Evolutionary conservation across 306 rosid genomes (phyloP).

Genomic region (Geum urbanum): DNA sequence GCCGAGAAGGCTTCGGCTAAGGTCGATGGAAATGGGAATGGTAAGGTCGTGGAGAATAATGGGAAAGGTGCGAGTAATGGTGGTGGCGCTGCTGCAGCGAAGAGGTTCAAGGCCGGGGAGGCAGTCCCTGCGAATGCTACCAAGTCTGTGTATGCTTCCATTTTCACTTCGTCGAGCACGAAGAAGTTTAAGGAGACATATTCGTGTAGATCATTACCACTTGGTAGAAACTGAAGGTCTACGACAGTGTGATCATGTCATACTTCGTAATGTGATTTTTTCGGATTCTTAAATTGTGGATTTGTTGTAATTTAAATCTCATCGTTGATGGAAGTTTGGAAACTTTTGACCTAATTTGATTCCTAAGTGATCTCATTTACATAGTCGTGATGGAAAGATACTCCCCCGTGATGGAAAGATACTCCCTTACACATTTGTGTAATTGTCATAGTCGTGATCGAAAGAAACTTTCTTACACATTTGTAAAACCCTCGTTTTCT

Average conservation of each 20-base stretch:
- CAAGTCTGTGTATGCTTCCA: slow-evolving; percentile 78
- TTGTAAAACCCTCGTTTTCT: slow-evolving; percentile 11
- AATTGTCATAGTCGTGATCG: no score
- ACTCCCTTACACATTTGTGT: no score
- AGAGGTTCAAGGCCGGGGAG: slow-evolving; percentile 74
- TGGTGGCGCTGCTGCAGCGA: slow-evolving; percentile 28
- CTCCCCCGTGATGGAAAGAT: no score
- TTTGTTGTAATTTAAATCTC: slow-evolving; percentile 7
- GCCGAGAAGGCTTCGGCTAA: slow-evolving; percentile 49
- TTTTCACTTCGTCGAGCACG: slow-evolving; percentile 78
- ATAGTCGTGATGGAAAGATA: no score
- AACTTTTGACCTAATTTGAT: not conserved
- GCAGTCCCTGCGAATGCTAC: slow-evolving; percentile 68
- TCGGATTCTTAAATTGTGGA: not conserved
- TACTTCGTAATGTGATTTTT: slow-evolving; percentile 1
- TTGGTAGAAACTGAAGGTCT: slow-evolving; percentile 69
- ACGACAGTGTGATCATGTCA: not conserved
- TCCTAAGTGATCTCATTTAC: not conserved
- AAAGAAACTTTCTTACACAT: no score
- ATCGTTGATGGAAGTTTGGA: not conserved
- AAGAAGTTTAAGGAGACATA: slow-evolving; percentile 72
- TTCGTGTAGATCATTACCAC: slow-evolving; percentile 81
- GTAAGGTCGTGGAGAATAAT: slow-evolving; percentile 35
- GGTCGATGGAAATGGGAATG: slow-evolving; percentile 45
- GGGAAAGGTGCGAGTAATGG: slow-evolving; percentile 40